Percentiles rank a stretch among this genome's conserved stretches.
Evolutionary conservation across 768 basidiomycete species (phyloP).

Genomic region (Crassisporium funariophilum): DNA sequence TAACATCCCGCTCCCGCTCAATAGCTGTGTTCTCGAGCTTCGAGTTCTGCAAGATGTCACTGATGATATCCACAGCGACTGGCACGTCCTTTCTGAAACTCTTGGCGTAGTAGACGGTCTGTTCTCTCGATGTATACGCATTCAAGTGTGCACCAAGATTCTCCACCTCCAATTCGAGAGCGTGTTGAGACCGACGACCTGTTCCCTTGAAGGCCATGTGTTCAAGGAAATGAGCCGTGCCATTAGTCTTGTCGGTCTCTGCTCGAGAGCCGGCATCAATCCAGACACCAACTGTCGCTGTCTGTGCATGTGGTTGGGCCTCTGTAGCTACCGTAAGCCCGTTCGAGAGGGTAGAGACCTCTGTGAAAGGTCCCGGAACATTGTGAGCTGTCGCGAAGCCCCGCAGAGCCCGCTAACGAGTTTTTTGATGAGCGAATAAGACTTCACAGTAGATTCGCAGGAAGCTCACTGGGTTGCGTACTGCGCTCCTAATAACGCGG

Average conservation of each 20-base stretch:
- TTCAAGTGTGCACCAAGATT: slow-evolving; percentile 97
- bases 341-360: slow-evolving; percentile 91
- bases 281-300: slow-evolving; percentile 99
- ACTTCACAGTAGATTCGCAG: background rate
- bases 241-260: slow-evolving; percentile 93
- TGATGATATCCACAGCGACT: slow-evolving; percentile 92
- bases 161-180: slow-evolving; percentile 95
- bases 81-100: slow-evolving; percentile 95
- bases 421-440: background rate
- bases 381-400: slow-evolving; percentile 76
- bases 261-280: slow-evolving; percentile 98
- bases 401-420: slow-evolving; percentile 51
- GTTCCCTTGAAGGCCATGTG: slow-evolving; percentile 99
- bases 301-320: slow-evolving; percentile 86
- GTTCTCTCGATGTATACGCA: slow-evolving; percentile 97
- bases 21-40: slow-evolving; percentile 87
- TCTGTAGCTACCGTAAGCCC: slow-evolving; percentile 96
- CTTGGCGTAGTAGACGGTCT: slow-evolving; percentile 99
- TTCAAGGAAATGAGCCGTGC: slow-evolving; percentile 98
- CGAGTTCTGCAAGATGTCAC: slow-evolving; percentile 96
- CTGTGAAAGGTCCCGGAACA: slow-evolving; percentile 69
- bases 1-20: slow-evolving; percentile 95
- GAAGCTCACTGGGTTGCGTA: slow-evolving; percentile 39
- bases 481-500: slow-evolving; percentile 43
- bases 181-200: slow-evolving; percentile 80